phyloP scores from a whole-genome alignment of 2,329 filamentous ascomycete genomes.

The Diaporthe helianthi region DNA sequence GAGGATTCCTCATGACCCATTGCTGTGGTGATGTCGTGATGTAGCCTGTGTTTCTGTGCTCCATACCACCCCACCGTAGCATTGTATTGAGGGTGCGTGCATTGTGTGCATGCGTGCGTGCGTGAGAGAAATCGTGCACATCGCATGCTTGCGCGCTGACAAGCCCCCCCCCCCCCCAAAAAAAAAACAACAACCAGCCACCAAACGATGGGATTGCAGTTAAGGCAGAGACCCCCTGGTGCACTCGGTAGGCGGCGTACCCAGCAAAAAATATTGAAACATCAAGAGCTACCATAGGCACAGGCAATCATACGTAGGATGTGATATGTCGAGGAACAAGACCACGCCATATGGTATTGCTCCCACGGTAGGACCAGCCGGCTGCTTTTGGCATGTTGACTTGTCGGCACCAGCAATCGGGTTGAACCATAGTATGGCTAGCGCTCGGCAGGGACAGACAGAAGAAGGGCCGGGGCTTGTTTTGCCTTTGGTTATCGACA shows the following conservation, averaged over 20 bases:
- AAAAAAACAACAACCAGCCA: no score
- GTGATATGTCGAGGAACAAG: conserved; percentile 24
- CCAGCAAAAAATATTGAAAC: conserved; percentile 4
- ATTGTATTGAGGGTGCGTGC: conserved; percentile 7
- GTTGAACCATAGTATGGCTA: not conserved
- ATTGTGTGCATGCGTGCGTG: conserved; percentile 5
- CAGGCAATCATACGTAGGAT: conserved; percentile 24
- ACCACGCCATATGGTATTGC: conserved; percentile 5
- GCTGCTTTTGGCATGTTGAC: conserved; percentile 12
- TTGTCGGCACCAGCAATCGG: conserved; percentile 16
- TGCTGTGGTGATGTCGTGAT: not conserved
- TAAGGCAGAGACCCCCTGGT: conserved; percentile 7
- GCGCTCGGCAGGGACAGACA: not conserved
- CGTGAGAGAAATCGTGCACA: conserved; percentile 24
- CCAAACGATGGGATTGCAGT: not conserved
- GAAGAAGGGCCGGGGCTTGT: not conserved
- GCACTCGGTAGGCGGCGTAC: not conserved
- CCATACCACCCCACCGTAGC: conserved; percentile 2
- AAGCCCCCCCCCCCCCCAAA: no score
- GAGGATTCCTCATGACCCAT: not conserved
- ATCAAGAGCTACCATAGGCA: conserved; percentile 14
- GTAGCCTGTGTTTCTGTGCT: not conserved
- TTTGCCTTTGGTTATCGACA: conserved; percentile 4
- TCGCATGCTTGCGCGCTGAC: conserved; percentile 20
- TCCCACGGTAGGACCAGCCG: conserved; percentile 14